phyloP scores from a whole-genome alignment of 371 early-diverging fungal genomes.

The Syncephalastrum monosporum region DNA sequence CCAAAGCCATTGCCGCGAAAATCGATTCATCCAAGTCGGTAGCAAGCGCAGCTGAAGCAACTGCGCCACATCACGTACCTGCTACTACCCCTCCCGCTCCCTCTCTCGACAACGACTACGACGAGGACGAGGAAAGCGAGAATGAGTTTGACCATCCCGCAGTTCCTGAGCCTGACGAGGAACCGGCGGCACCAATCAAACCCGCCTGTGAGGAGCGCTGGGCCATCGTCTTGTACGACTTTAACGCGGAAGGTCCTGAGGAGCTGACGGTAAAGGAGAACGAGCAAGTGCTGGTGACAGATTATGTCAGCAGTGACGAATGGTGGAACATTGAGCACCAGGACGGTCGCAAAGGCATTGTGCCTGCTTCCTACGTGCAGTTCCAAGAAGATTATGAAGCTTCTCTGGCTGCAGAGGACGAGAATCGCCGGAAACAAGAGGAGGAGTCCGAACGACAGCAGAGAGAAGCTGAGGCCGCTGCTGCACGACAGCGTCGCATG shows the following conservation, averaged over 20 bases:
- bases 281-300: conserved; percentile 73
- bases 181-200: conserved; percentile 20
- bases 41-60: conserved; percentile 25
- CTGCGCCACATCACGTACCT: conserved; percentile 14
- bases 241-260: conserved; percentile 71
- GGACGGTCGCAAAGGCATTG: conserved; percentile 50
- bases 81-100: conserved; percentile 15
- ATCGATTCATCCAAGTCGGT: conserved; percentile 58
- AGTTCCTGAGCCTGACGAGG: conserved; percentile 25
- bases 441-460: conserved; percentile 26
- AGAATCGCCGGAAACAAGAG: conserved; percentile 25
- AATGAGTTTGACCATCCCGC: conserved; percentile 16
- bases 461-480: conserved; percentile 29
- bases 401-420: conserved; percentile 23
- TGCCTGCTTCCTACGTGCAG: conserved; percentile 56
- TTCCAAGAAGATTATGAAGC: conserved; percentile 50
- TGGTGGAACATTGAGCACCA: conserved; percentile 69
- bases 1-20: conserved; percentile 65
- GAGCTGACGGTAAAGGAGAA: conserved; percentile 73
- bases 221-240: conserved; percentile 79
- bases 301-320: conserved; percentile 72
- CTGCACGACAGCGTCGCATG: conserved; percentile 22
- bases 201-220: conserved; percentile 51
- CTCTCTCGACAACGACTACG: not conserved
- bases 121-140: not conserved